phyloP scores from a whole-genome alignment of 768 basidiomycete species.

The Pleurotus salmoneostramineus region DNA sequence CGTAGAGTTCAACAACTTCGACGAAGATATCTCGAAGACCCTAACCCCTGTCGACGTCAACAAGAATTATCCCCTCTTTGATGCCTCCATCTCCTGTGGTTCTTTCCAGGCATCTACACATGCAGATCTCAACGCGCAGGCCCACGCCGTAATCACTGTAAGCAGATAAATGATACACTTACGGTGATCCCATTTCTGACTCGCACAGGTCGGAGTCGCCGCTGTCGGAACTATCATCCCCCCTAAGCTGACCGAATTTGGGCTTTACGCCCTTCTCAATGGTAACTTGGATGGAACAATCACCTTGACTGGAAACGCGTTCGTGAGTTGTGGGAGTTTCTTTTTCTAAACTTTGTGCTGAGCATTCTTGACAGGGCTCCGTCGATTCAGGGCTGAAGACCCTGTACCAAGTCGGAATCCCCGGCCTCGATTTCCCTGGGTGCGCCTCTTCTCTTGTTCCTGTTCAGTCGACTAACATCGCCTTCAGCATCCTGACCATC shows the following conservation, averaged over 20 bases:
- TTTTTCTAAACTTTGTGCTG: too few relatives aligned
- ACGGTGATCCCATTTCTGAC: background rate
- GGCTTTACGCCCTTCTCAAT: conserved; percentile 21
- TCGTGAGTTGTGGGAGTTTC: too few relatives aligned
- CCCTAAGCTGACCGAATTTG: conserved; percentile 22
- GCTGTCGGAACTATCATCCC: conserved; percentile 23
- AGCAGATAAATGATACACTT: background rate
- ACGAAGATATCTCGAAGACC: conserved; percentile 13
- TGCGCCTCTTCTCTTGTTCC: conserved; percentile 13
- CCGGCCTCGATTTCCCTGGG: conserved; percentile 27
- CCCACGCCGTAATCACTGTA: conserved; percentile 19
- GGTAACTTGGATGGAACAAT: conserved; percentile 25
- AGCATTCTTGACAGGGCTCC: conserved; percentile 16
- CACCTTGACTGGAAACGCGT: conserved; percentile 19
- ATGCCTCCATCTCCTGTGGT: conserved; percentile 14
- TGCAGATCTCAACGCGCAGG: conserved; percentile 15
- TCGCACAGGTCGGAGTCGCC: conserved; percentile 23
- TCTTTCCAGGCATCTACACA: conserved; percentile 13
- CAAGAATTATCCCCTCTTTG: conserved; percentile 17
- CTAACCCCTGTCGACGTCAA: conserved; percentile 18
- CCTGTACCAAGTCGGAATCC: conserved; percentile 28
- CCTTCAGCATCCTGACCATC: conserved; percentile 30
- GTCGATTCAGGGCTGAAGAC: conserved; percentile 23
- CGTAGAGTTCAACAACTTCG: conserved; percentile 16
- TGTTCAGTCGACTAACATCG: conserved; percentile 8